Evolutionary conservation across 129 eudicot species (phyloP), one percentile per base, ranked within the genome.

Genomic region (Flaveria linearis): DNA sequence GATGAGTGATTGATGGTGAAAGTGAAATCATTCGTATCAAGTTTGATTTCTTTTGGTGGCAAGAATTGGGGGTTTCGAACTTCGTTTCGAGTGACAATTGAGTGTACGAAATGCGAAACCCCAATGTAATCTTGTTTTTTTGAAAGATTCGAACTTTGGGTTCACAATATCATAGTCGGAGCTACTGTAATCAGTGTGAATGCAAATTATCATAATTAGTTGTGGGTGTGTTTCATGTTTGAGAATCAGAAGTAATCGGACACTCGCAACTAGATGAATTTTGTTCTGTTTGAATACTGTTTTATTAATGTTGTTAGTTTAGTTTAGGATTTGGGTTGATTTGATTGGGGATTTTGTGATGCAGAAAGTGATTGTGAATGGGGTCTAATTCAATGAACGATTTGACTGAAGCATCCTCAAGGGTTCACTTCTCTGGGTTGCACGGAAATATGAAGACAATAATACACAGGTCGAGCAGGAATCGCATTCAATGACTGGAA

Each of bases 371-470:
- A 42, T 17, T 51, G 73, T 73, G 36, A 64, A 89, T 86, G 91
- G 87, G 88, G 63, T 82, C 93, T 66, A 85, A 86, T 71, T 74
- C 84, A 56, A 88, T 81, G 25, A 90, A 86, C 76, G 87, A 88
- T 71, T 76, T 82, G 56, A 89, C 80, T 25, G 93, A 87, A 77
- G 86, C 87, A 71, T 83, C 89, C 77, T 87, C 91, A 72, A 86
- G 90, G 64, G 93, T 79, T 76, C 97, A 89, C 77, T 92, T 85
- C 85, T 92, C 97, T 68, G 97, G 97, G 63, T 89, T 92, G 85
- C 97, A 89, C 50, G 56, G 84, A 69, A 76, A 87, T 75, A 88
- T 80, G n/a, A 76, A 80, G 74, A 73, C 81, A 72, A 73, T 56
- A 79, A 78, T 80, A 77, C 91, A 68, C 78, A 63, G 53, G 82